Conservation (phyloP, 192 early-diverging fungal genomes). For the Coemansia sp. region DNA sequence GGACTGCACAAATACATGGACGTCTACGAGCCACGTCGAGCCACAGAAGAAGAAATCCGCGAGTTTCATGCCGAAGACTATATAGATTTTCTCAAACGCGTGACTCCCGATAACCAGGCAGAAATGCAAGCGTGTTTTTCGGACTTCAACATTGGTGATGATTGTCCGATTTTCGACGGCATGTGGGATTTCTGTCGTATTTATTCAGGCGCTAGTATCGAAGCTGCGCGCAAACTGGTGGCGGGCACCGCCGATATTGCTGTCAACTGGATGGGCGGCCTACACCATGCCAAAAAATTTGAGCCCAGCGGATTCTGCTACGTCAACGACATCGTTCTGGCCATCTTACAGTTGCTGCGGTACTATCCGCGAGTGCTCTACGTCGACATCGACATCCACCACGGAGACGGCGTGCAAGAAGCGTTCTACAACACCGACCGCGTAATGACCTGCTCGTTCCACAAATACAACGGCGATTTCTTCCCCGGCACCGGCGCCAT, state of each 20-base stretch:
- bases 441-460: slow-evolving; percentile 98
- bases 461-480: slow-evolving; percentile 97
- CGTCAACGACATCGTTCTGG: slow-evolving; percentile 97
- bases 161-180: slow-evolving; percentile 97
- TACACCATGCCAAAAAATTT: slow-evolving; percentile 97
- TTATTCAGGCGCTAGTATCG: slow-evolving; percentile 93
- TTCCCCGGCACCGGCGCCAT: slow-evolving; percentile 98
- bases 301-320: slow-evolving; percentile 98
- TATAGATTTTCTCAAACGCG: slow-evolving; percentile 90
- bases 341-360: slow-evolving; percentile 85
- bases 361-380: slow-evolving; percentile 91
- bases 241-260: slow-evolving; percentile 84
- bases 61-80: slow-evolving; percentile 96
- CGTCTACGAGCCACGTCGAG: slow-evolving; percentile 78
- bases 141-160: slow-evolving; percentile 92
- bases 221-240: slow-evolving; percentile 83
- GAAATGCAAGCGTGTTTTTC: slow-evolving; percentile 60
- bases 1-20: slow-evolving; percentile 90
- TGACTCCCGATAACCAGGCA: slow-evolving; percentile 73
- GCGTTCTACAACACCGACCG: slow-evolving; percentile 99
- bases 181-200: slow-evolving; percentile 94
- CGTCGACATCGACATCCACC: slow-evolving; percentile 98
- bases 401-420: slow-evolving; percentile 98
- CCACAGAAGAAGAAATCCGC: slow-evolving; percentile 87
- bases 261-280: slow-evolving; percentile 95